phyloP scores from a whole-genome alignment of 306 rosid species.

The Nissolia schottii region DNA sequence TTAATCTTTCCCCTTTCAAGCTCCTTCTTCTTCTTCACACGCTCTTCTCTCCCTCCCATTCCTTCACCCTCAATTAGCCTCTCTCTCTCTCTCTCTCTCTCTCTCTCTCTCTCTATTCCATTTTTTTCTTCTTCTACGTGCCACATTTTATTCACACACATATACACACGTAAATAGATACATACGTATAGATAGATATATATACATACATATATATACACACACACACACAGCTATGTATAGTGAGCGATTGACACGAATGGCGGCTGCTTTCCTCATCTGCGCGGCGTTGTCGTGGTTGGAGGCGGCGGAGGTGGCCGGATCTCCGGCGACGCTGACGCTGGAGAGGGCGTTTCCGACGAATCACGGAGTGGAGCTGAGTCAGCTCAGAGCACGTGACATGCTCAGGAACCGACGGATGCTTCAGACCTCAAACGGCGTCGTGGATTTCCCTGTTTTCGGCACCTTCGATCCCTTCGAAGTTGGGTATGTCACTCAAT shows the following conservation, averaged over 20 bases:
- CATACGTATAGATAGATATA: background rate
- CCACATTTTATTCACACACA: background rate
- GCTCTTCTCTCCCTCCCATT: background rate
- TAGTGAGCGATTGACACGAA: slow-evolving; percentile 16
- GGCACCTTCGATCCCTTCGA: slow-evolving; percentile 83
- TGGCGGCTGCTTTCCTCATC: slow-evolving; percentile 38
- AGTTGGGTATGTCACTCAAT: slow-evolving; percentile 56
- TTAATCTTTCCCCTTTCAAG: slow-evolving; percentile 4
- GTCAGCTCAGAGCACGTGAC: slow-evolving; percentile 68
- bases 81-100: too few species aligned
- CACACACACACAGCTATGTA: background rate
- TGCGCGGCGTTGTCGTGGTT: slow-evolving; percentile 22
- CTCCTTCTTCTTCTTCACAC: slow-evolving; percentile 7
- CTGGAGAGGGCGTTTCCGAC: slow-evolving; percentile 82
- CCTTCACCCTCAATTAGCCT: background rate
- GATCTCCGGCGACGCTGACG: slow-evolving; percentile 55
- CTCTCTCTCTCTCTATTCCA: background rate
- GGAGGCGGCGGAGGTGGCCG: slow-evolving; percentile 24
- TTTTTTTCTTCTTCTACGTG: background rate
- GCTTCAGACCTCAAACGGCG: slow-evolving; percentile 65
- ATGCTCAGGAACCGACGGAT: slow-evolving; percentile 64
- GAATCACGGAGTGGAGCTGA: slow-evolving; percentile 63
- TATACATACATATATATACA: background rate
- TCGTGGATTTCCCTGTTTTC: slow-evolving; percentile 58
- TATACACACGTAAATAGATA: background rate